Base-by-base conservation (phyloP, 1,139 yeast genomes). In the Chernovozyma aurita region DNA sequence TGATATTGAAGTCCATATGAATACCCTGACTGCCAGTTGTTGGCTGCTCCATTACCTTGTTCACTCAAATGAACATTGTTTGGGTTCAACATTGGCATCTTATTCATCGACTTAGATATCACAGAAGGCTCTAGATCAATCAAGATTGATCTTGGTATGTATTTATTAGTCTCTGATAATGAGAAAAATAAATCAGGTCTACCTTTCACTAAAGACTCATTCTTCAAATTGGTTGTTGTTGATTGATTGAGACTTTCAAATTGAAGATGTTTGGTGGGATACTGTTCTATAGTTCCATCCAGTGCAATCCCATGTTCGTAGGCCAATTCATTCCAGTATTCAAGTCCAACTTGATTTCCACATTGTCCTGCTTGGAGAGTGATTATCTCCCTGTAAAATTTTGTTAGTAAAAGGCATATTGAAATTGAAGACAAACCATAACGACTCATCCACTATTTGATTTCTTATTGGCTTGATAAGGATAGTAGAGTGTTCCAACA, bases 11-110 rank as follows among this genome's bases (percentile, higher is more conserved):
- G 72, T 0, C 95, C 97, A 42, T 84, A 81, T 27, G 76, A 73
- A 54, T 86, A 88, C 2, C 98, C 98, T 39, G 81, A 81, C 2
- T 90, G 85, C 97, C 97, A 92, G 46, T 87, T 87, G 57, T 92
- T 92, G 16, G 95, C 98, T 0, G 98, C 98, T 3, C 96, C 95
- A 25, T 82, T 75, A 3, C 96, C 96, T 18, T 79, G 80, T 16
- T 81, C 74, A 30, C 95, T 80, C 22, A 86, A 64, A 62, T 86
- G 92, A 9, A 86, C 65, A 52, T 86, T 88, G 47, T 95, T 75
- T 0, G 95, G 90, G 53, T 90, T 86, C 62, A 87, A 85, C 68
- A 92, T 73, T 18, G 80, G 79, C 29, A 83, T 73, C 20, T 72
- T 64, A 37, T 70, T 66, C 20, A 68, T 53, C 30, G 86, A 79